Evolutionary conservation across 192 early-diverging fungal species (phyloP).

Genomic region (Gryganskiella cystojenkinii): DNA sequence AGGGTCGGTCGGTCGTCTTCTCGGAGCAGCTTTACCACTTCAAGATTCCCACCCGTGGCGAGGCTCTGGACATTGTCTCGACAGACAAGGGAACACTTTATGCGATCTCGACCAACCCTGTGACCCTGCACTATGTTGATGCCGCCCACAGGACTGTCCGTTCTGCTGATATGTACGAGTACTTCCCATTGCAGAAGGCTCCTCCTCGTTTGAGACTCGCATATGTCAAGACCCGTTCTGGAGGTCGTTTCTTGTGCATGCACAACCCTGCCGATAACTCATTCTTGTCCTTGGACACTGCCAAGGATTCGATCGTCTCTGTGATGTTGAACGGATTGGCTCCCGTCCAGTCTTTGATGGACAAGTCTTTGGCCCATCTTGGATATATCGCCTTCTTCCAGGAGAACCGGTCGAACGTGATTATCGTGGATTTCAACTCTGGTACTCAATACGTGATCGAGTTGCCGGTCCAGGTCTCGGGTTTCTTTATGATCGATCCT

Average conservation of each 20-base stretch:
- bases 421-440: constrained; percentile 67
- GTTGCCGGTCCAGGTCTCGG: constrained; percentile 58
- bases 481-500: constrained; percentile 55
- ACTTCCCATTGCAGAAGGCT: constrained; percentile 70
- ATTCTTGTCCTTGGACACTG: constrained; percentile 65
- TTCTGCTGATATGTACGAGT: constrained; percentile 76
- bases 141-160: constrained; percentile 59
- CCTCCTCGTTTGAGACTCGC: constrained; percentile 62
- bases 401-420: constrained; percentile 54
- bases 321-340: constrained; percentile 50
- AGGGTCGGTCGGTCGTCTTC: constrained; percentile 67
- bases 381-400: constrained; percentile 65
- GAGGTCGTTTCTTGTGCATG: constrained; percentile 59
- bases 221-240: constrained; percentile 46
- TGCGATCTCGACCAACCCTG: constrained; percentile 70
- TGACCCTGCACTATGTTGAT: constrained; percentile 65
- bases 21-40: constrained; percentile 78
- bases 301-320: constrained; percentile 58
- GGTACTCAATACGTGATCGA: constrained; percentile 59
- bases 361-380: constrained; percentile 43
- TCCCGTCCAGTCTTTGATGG: constrained; percentile 36
- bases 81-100: constrained; percentile 64
- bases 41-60: constrained; percentile 71
- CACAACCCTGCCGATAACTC: constrained; percentile 71
- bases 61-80: constrained; percentile 68